These are phyloP conservation scores for Exophiala sideris DNA, from an alignment of 2,329 filamentous ascomycete species.

Conservation along the genomic window DNA sequence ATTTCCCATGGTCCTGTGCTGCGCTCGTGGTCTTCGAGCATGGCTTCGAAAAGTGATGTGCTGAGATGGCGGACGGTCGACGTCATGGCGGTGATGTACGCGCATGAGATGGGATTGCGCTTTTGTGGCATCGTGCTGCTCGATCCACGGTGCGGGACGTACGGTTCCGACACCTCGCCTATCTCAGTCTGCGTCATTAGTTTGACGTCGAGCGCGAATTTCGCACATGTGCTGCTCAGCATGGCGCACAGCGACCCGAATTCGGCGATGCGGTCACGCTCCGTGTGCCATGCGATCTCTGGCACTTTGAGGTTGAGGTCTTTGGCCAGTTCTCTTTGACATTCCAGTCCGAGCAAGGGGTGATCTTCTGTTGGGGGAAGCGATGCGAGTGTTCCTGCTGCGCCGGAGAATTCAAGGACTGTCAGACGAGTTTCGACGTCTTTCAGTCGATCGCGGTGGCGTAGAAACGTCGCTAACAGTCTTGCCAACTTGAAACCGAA, in stretches of 20 bases:
- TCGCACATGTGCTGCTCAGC: constrained; percentile 32
- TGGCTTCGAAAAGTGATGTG: constrained; percentile 52
- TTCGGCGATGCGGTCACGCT: constrained; percentile 27
- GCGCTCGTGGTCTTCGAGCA: constrained; percentile 58
- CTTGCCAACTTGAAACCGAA: constrained; percentile 27
- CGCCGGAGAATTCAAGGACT: constrained; percentile 27
- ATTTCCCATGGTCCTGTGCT: constrained; percentile 59
- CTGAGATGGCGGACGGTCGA: constrained; percentile 54
- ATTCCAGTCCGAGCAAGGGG: constrained; percentile 21
- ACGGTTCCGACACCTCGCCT: constrained; percentile 55
- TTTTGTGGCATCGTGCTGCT: constrained; percentile 60
- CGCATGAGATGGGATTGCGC: constrained; percentile 57
- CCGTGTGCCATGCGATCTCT: constrained; percentile 28
- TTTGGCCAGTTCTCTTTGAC: constrained; percentile 24
- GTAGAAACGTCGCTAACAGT: constrained; percentile 24
- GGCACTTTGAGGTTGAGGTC: constrained; percentile 24
- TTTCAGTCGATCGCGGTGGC: constrained; percentile 23
- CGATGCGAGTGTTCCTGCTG: constrained; percentile 27
- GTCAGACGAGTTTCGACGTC: constrained; percentile 21
- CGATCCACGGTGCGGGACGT: constrained; percentile 52
- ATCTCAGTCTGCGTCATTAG: constrained; percentile 58
- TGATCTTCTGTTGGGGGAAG: constrained; percentile 17
- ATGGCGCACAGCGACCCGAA: constrained; percentile 25
- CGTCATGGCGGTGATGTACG: constrained; percentile 54
- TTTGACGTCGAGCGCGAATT: constrained; percentile 57